These are phyloP conservation scores for Paracamarosporium sp. DNA, from an alignment of 2,329 filamentous ascomycete genomes.

Conservation along the genomic window DNA sequence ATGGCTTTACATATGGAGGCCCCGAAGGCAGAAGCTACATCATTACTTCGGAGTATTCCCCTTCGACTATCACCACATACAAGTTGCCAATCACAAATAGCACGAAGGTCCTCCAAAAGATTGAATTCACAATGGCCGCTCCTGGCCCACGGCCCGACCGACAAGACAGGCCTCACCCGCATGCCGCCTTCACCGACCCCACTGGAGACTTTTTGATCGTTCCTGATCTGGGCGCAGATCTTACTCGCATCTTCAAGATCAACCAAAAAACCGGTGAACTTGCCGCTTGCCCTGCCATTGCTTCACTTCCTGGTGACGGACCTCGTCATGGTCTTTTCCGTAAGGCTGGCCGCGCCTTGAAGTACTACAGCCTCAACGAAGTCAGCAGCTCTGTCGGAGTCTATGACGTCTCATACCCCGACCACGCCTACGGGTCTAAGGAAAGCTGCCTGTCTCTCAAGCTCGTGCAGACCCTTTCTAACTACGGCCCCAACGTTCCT, in stretches of 20 bases:
- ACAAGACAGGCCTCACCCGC: constrained; percentile 64
- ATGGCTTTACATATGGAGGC: constrained; percentile 36
- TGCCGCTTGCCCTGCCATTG: constrained; percentile 53
- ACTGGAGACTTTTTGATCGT: constrained; percentile 58
- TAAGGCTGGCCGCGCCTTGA: constrained; percentile 32
- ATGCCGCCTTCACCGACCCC: constrained; percentile 59
- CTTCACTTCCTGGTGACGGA: constrained; percentile 56
- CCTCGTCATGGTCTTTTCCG: constrained; percentile 63
- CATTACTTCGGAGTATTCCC: constrained; percentile 25
- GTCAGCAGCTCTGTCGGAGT: constrained; percentile 39
- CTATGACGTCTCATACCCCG: constrained; percentile 39
- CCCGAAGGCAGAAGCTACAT: constrained; percentile 37
- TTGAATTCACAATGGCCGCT: constrained; percentile 37
- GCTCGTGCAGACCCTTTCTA: constrained; percentile 39
- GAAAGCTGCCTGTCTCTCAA: constrained; percentile 33
- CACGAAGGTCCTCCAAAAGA: constrained; percentile 32
- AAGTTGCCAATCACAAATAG: constrained; percentile 39
- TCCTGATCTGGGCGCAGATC: constrained; percentile 62
- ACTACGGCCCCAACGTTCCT: constrained; percentile 37
- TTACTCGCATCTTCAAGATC: constrained; percentile 62
- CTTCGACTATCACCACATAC: constrained; percentile 43
- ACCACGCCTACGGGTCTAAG: constrained; percentile 20
- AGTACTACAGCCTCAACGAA: constrained; percentile 44
- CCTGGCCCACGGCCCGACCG: constrained; percentile 55
- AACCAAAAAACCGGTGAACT: constrained; percentile 54